Base-by-base conservation (phyloP, 73 alveolate genomes). In the Paramecium sexaurelia region DNA sequence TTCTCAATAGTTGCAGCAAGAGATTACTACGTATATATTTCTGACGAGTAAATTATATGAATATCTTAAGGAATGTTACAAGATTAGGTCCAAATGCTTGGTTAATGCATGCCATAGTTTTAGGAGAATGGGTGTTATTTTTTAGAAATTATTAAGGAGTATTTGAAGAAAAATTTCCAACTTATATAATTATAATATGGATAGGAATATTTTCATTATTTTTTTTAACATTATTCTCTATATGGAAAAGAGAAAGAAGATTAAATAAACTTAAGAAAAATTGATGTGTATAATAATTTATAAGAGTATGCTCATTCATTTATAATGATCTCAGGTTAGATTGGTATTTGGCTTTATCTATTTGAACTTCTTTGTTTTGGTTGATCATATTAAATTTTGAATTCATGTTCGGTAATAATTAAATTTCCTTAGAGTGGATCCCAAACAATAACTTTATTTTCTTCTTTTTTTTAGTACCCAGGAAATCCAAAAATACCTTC, bases 71-170 rank as follows among this genome's bases (percentile, higher is more conserved):
- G 66, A 43, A 66, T 68, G 68, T 43, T 24, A 88, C 78, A 82
- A 66, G 94, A 88, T 33, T 88, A 10, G 94, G 94, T 41, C 91
- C 91, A 0, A 69, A 68, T 69, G 85, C 91, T 24, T 88, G 94
- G 94, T 41, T 88, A 39, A 88, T 82, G 51, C 73, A 88, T 36
- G 83, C 83, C 5, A 88, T 88, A 17, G 91, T 88, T 20, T 43
- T 67, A 43, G 82, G 88, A 40, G 94, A 88, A 22, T 71, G 85
- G 83, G 43, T 88, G 0, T 45, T 88, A 3, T 88, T 88, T 27
- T 88, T 67, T 22, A 88, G 73, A 26, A 88, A 88, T 71, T 88
- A 88, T 19, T 56, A 69, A 29, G 94, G 94, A 41, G 20, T 37
- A 20, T 88, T 88, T 61, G 51, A 40, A 5, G 94, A 88, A 47